Evolutionary conservation across 2,329 filamentous ascomycete species (phyloP), one percentile per base, ranked within the genome.

Genomic region (Diaporthe vaccinii): DNA sequence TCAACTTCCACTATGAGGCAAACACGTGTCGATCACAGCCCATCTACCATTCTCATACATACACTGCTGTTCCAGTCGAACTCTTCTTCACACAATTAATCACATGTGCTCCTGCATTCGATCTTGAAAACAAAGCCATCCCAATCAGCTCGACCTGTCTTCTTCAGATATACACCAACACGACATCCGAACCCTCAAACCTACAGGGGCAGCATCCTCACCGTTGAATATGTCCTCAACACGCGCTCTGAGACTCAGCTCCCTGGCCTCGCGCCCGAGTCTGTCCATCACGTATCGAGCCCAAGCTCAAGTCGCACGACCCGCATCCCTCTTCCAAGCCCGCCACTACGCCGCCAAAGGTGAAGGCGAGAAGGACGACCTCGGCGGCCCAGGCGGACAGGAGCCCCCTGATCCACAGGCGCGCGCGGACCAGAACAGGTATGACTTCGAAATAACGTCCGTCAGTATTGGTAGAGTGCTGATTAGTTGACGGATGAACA

Each of bases 331-430:
- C n/a, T 20, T 34, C 36, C 71, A 73, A 9, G 3, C n/a, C 25
- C 71, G 71, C n/a, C 25, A 39, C 22, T 73, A 73, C 17, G 71
- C 71, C 25, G 25, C 71, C 46, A 75, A 68, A 31, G 58, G 68
- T 14, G 34, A 58, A 0, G 58, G 58, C 28, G 69, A 65, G 28
- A 73, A 73, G 59, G 74, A 75, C 22, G 70, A 75, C 15, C 70
- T 75, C 20, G 74, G 74, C 4, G 74, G 74, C n/a, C 74, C 74
- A n/a, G 74, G 74, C 28, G 74, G 74, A 41, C 70, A 73, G 44
- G 74, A 75, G 70, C 70, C 74, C 15, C 53, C 44, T 8, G 74
- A 75, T 28, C 70, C 74, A 7, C 25, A 34, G 25, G 70, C 74
- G 0, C 74, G 74, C 44, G 74, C 34, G 7, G 31, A 70, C 20